Base-by-base conservation (phyloP, 2,329 filamentous ascomycete genomes). In the Neopestalotiopsis sp. region DNA sequence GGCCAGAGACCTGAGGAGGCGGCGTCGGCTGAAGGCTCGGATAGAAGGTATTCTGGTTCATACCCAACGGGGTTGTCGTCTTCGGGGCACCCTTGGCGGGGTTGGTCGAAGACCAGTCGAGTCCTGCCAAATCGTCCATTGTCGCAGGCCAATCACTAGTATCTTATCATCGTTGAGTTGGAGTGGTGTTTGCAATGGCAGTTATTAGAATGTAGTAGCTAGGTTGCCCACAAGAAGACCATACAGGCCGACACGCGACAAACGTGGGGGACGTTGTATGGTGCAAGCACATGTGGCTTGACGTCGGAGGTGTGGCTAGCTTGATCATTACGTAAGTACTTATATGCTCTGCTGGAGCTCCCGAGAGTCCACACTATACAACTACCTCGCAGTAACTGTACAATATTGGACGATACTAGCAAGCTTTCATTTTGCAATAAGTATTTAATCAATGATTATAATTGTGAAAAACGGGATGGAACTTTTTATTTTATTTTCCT, bases 1-100 rank as follows among this genome's bases (percentile, higher is more conserved):
- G 84, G 49, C 85, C 86, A 7, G 89, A 90, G 61, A 79, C 80
- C 71, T 87, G 81, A 66, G 88, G 86, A 52, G 88, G 87, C 45
- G 87, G 86, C 68, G 85, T 88, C 72, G 87, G 86, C 69, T 84
- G 87, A 68, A 90, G 80, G 3, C 85, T 80, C 45, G 77, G 73
- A 72, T 78, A 79, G 72, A 76, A 74, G 66, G 73, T 71, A 63
- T 75, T 72, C 40, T 75, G 70, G 72, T 71, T 77, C 73, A 72
- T 73, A 57, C 75, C 75, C 75, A 75, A 74, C 65, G 75, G 70
- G 60, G 70, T 61, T 65, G 66, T 75, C 71, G 67, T 68, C 49
- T 59, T 66, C 20, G 68, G 73, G 9, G 28, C 59, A 67, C 67
- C 69, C 69, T 75, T 73, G 34, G 71, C 69, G 30, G 76, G 65